A percentile compares a stretch with the other conserved stretches of the same genome.
Conservation (phyloP, 2,329 filamentous ascomycete genomes). For the Cladobotryum mycophilum region DNA sequence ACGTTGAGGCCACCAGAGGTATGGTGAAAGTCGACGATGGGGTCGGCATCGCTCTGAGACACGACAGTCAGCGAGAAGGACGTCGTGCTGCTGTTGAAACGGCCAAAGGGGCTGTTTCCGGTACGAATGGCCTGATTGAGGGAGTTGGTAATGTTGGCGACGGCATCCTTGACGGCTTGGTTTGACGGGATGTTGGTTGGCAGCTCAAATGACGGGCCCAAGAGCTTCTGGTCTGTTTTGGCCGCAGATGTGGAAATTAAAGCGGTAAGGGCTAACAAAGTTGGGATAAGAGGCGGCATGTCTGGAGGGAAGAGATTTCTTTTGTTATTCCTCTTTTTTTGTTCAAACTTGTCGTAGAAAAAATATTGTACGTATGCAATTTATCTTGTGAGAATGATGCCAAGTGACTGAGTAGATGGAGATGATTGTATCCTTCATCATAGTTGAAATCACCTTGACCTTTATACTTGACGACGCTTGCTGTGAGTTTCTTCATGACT, state of each 20-base stretch:
- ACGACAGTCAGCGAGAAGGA: slow-evolving; percentile 11
- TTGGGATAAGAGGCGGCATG: not conserved
- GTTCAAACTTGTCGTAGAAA: too few relatives aligned
- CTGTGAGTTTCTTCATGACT: too few relatives aligned
- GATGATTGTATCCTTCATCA: not conserved
- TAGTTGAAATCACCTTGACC: not conserved
- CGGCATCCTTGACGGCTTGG: not conserved
- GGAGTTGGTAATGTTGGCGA: not conserved
- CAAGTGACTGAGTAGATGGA: not conserved
- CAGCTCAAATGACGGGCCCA: slow-evolving; percentile 5
- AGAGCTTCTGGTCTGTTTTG: slow-evolving; percentile 3
- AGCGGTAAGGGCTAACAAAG: not conserved
- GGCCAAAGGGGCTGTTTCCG: slow-evolving; percentile 4
- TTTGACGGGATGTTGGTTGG: not conserved
- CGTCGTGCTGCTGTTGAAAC: slow-evolving; percentile 7
- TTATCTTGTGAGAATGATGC: too few relatives aligned
- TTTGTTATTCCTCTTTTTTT: too few relatives aligned
- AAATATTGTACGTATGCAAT: too few relatives aligned
- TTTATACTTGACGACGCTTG: not conserved
- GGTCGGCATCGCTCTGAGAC: slow-evolving; percentile 4
- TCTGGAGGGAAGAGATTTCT: not conserved
- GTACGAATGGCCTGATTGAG: slow-evolving; percentile 5
- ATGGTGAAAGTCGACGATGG: slow-evolving; percentile 12
- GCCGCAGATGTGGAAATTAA: not conserved
- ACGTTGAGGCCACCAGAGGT: slow-evolving; percentile 9